Percentiles rank a stretch among this genome's conserved stretches.
Evolutionary conservation across 441 rosid species (phyloP).

Genomic region (Corymbia calophylla): DNA sequence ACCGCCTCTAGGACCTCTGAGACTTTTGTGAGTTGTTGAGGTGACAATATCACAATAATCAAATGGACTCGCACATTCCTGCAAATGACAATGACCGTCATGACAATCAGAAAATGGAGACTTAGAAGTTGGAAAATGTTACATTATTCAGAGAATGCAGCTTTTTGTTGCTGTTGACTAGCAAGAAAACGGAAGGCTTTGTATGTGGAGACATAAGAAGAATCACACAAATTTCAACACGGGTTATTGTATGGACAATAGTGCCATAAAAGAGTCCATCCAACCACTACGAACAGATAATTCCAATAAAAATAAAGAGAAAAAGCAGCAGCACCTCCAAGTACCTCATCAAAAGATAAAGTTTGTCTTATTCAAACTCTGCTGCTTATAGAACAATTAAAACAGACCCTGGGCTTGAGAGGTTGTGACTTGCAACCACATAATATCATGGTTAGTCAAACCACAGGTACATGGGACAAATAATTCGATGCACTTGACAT

Average conservation of each 20-base stretch:
- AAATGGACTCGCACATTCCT: slow-evolving; percentile 92
- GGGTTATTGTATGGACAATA: not conserved
- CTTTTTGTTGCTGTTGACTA: not conserved
- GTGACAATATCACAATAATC: slow-evolving; percentile 96
- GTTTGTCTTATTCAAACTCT: not conserved
- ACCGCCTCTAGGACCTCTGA: slow-evolving; percentile 98
- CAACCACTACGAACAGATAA: not conserved
- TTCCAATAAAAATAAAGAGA: not conserved
- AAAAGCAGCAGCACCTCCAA: not conserved
- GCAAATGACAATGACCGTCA: slow-evolving; percentile 1
- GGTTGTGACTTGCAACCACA: not conserved
- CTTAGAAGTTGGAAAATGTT: not conserved
- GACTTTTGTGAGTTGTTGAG: slow-evolving; percentile 96
- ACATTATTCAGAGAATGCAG: not conserved
- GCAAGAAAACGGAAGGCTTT: not conserved
- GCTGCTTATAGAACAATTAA: not conserved
- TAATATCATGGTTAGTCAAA: not conserved
- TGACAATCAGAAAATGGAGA: not conserved
- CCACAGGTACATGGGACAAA: not conserved
- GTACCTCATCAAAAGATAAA: not conserved
- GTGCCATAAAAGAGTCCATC: not conserved
- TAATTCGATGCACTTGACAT: not conserved
- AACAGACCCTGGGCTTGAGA: not conserved
- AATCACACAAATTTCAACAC: not conserved
- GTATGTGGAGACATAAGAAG: not conserved